A percentile compares a stretch with the other conserved stretches of the same genome.
phyloP scores from a whole-genome alignment of 2,329 filamentous ascomycete species.

The Colletotrichum sp. region DNA sequence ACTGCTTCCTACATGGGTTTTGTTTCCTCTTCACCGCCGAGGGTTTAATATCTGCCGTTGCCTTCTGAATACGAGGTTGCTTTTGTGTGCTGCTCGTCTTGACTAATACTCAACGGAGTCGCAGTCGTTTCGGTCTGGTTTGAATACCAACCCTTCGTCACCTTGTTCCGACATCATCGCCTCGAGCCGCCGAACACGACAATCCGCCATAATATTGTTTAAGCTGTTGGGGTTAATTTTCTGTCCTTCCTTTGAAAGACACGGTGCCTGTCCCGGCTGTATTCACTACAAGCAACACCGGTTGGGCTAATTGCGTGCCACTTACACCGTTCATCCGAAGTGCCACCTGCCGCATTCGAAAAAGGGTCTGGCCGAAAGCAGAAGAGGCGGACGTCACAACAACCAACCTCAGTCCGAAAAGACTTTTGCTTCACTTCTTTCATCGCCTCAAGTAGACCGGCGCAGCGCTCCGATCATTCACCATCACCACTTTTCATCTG shows the following conservation, averaged over 20 bases:
- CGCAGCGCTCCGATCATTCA: background rate
- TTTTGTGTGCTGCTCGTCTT: background rate
- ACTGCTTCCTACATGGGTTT: background rate
- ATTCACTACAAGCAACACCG: background rate
- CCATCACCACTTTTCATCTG: background rate
- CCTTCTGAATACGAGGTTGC: background rate
- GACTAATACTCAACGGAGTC: background rate
- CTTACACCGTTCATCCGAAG: conserved; percentile 2
- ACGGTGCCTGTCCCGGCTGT: background rate
- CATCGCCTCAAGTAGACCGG: background rate
- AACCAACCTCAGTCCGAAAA: background rate
- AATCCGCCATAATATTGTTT: background rate
- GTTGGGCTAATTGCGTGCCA: background rate
- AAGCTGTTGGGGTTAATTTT: background rate
- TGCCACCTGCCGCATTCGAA: conserved; percentile 11
- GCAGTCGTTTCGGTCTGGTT: background rate
- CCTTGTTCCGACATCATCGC: background rate
- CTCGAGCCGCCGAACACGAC: background rate
- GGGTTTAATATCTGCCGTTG: background rate
- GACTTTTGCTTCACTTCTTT: background rate
- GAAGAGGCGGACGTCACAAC: background rate
- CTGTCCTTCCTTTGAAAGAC: background rate
- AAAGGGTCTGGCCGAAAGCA: background rate
- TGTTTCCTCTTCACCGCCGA: conserved; percentile 9
- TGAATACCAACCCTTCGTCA: background rate